Evolutionary conservation across 768 basidiomycete species (phyloP), one percentile per base, ranked within the genome.

Genomic region (Lentinula guzmanii): DNA sequence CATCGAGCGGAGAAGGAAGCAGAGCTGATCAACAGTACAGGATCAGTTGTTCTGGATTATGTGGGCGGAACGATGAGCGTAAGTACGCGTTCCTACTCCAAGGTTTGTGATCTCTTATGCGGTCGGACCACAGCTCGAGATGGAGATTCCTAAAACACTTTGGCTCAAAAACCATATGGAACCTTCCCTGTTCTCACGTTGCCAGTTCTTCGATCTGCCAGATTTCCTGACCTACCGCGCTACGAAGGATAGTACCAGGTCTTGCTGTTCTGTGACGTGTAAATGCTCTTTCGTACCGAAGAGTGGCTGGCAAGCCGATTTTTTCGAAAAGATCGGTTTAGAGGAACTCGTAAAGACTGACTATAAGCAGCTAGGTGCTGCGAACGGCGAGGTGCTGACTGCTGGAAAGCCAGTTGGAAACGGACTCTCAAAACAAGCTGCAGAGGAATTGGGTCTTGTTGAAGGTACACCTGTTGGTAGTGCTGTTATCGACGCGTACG

Each of bases 21-120:
- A 2, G 86, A 92, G 46, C 71, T 89, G 46, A 95, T 98, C 79
- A 98, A 98, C 71, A 76, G 77, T 31, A 91, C 90, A 2, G 88
- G 86, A 1, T 91, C 91, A 54, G 79, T 87, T 33, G 94, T 97
- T 41, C 77, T 98, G 66, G 88, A 95, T 61, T 98, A 95, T 75
- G 95, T 98, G 52, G 97, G 97, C 9, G 95, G 95, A 50, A 91
- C 85, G 41, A 98, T 99, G 89, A 95, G 93, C 70, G 95, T 91
- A 76, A 68, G 78, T 74, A 43, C 42, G 42, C 42, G 46, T n/a
- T 48, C 46, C 21, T 24, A 21, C 1, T 10, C 16, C 18, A 8
- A 21, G 21, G 46, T 48, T n/a, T 18, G 7, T 48, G 7, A 35
- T 6, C 15, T 6, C 16, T 33, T 16, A 39, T 35, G 1, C 43